Percentiles rank a stretch among this genome's conserved stretches.
Conservation (phyloP, 2,329 filamentous ascomycete species). For the Colletotrichum tamarilloi region DNA sequence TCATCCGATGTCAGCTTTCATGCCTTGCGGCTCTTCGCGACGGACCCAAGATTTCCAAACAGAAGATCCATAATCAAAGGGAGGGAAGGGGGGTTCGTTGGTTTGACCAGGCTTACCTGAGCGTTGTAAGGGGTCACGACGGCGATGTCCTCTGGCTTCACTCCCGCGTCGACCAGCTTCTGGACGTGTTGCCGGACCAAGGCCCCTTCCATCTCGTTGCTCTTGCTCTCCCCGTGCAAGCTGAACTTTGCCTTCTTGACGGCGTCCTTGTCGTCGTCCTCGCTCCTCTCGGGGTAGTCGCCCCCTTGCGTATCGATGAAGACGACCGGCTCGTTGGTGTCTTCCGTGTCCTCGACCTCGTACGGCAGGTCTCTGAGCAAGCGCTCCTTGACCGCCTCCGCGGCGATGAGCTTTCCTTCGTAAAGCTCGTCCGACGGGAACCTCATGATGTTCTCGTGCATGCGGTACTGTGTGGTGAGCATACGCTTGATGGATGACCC, state of each 20-base stretch:
- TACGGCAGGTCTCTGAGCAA: conserved; percentile 84
- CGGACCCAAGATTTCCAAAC: not conserved
- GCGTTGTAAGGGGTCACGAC: conserved; percentile 97
- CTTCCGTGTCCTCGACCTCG: conserved; percentile 81
- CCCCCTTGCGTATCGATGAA: conserved; percentile 98
- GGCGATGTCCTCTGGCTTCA: conserved; percentile 86
- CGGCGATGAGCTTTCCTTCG: conserved; percentile 82
- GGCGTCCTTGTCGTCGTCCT: conserved; percentile 72
- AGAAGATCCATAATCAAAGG: not conserved
- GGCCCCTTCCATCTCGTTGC: conserved; percentile 89
- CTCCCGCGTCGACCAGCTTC: conserved; percentile 80
- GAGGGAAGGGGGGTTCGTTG: not conserved
- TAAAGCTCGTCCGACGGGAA: conserved; percentile 94
- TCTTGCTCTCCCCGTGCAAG: conserved; percentile 75
- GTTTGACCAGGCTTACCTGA: conserved; percentile 67
- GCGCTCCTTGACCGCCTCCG: conserved; percentile 79
- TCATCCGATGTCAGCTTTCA: conserved; percentile 39
- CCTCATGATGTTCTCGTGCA: conserved; percentile 96
- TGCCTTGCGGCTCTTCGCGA: not conserved
- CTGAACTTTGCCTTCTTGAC: conserved; percentile 57
- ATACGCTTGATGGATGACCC: conserved; percentile 89
- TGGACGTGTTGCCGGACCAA: conserved; percentile 83
- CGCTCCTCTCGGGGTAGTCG: conserved; percentile 85
- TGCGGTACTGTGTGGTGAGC: conserved; percentile 97
- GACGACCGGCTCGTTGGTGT: conserved; percentile 87